Evolutionary conservation across 495 filamentous ascomycete genomes (phyloP), one percentile per base, ranked within the genome.

Genomic region (Penicillium egyptiacum): DNA sequence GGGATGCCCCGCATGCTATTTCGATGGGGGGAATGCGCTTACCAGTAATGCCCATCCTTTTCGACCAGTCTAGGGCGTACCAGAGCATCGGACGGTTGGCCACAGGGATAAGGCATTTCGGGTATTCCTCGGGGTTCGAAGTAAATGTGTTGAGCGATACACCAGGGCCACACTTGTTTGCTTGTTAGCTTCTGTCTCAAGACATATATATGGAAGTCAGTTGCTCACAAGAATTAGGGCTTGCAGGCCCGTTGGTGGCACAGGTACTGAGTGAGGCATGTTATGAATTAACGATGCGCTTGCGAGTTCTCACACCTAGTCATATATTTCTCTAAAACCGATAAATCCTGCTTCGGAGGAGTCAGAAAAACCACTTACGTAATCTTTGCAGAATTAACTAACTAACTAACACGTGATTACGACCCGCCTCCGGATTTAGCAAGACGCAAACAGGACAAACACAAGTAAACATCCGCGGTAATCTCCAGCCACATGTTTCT

Each of bases 71-170:
- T 44, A 98, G 78, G 0, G 90, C 86, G 71, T 96, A 98, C 84
- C 88, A 96, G 33, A 98, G 83, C 94, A 98, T 96, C 0, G 93
- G 93, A 54, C 92, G 80, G 72, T 98, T 98, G 54, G 93, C 94
- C 50, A 98, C 88, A 8, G 92, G 91, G 25, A 98, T 76, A 9
- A 98, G 82, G 46, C 89, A 89, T 75, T 98, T 98, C 9, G 60
- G 63, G 26, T 49, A 57, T 64, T 96, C 90, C 70, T 93, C 88
- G 5, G 92, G 88, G 53, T 88, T 90, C 8, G 90, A 86, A 3
- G 91, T 96, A 73, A 98, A 96, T 0, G 95, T 96, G 37, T 88
- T 89, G 53, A 98, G 87, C 3, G 88, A 92, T 14, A 89, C 86
- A 52, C 95, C 94, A 46, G 93, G 92, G 2, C 92, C 60, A 56